Evolutionary conservation across 2,329 filamentous ascomycete species (phyloP), one percentile per base, ranked within the genome.

Genomic region (Clonostachys chloroleuca): DNA sequence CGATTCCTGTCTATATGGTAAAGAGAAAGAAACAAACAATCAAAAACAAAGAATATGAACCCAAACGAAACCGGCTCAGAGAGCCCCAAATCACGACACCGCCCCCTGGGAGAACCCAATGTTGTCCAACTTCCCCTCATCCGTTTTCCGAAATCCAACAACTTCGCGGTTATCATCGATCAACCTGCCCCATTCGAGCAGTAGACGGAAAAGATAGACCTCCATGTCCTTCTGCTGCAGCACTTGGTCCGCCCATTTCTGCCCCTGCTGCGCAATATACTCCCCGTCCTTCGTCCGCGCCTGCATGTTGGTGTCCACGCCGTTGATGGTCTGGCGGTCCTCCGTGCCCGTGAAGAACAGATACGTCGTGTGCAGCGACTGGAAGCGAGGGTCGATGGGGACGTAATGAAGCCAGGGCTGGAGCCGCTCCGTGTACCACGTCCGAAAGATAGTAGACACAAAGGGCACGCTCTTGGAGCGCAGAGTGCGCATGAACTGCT

Each of bases 321-420:
- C 73, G 46, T 75, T 73, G 33, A 76, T 54, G 44, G 57, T 57
- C 14, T 69, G 70, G 35, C 56, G 56, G 16, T 56, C 56, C 48
- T 74, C 68, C 6, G 81, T 71, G 0, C 86, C 87, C 5, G 75
- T 69, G 58, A 94, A 92, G 64, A 90, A 94, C 0, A 85, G 79
- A 46, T 92, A 65, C 0, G 84, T 89, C 51, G 81, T 83, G 70
- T 87, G 89, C 39, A 94, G 67, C 2, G 80, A 86, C 50, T 91
- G 86, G 17, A 87, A 81, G 4, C 89, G 77, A 2, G 86, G 54
- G 59, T 94, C 89, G 14, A 92, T 67, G 9, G 89, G 89, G 2
- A 92, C 84, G 56, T 90, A 94, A 61, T 95, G 89, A 41, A 84
- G 69, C 89, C 89, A 95, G 0, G 89, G 80, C 49, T 75, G 78